Conservation (phyloP, 768 basidiomycete genomes). For the Psilocybe azurescens region DNA sequence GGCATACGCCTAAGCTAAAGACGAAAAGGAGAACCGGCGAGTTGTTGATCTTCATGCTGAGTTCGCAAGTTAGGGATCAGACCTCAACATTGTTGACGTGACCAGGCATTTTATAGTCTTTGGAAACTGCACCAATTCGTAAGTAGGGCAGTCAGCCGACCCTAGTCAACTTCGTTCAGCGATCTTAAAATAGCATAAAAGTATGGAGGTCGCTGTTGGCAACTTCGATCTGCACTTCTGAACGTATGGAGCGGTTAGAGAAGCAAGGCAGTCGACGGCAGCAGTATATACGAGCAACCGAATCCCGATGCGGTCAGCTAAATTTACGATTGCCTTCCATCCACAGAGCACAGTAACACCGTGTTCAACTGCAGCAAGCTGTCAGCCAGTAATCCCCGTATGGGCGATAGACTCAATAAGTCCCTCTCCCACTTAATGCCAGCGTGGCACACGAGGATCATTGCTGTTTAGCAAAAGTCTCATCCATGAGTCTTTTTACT, state of each 20-base stretch:
- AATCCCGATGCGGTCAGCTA: background rate
- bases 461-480: too few relatives aligned
- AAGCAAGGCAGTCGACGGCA: conserved; percentile 5
- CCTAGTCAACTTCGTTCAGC: conserved; percentile 1
- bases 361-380: background rate
- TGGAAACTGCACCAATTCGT: conserved; percentile 1
- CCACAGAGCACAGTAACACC: background rate
- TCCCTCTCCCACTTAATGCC: too few relatives aligned
- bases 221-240: conserved; percentile 15
- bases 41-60: conserved; percentile 14
- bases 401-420: background rate
- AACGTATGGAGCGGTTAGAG: conserved; percentile 16
- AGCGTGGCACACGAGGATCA: too few relatives aligned
- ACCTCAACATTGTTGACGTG: conserved; percentile 3
- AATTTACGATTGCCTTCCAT: background rate
- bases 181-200: conserved; percentile 17
- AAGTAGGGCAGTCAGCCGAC: conserved; percentile 20
- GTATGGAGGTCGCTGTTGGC: conserved; percentile 3
- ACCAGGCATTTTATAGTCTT: conserved; percentile 14
- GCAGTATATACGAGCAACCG: too few relatives aligned
- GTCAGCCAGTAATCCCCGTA: background rate
- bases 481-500: too few relatives aligned
- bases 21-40: conserved; percentile 10
- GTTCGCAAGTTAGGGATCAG: background rate
- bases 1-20: conserved; percentile 10